Evolutionary conservation across 306 rosid genomes (phyloP), one percentile per base, ranked within the genome.

Genomic region (Vigna angularis): DNA sequence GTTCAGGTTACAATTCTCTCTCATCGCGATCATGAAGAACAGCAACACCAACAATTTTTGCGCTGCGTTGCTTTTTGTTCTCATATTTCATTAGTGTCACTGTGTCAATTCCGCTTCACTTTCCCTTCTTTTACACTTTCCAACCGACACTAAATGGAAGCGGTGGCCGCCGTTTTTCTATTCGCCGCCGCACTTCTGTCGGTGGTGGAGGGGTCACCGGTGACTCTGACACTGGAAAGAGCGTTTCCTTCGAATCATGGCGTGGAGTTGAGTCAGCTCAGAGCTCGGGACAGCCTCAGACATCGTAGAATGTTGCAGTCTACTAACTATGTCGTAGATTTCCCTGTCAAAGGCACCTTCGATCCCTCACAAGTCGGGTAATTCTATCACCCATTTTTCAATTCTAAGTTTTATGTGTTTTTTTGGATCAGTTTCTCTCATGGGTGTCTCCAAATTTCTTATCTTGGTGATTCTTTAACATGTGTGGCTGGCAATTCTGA

Each of bases 361-460:
- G 89, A 95, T 83, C 97, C 99, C 28, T 81, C 75, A 16, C 73
- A 66, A 9, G 90, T 84, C 58, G 99, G 99, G 99, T 93, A 89
- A 77, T 61, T 53, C 18, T 45, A 13, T 73, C 51, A 66, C 53
- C 53, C 17, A 12, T 5, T 66, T 69, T 15, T 20, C 0, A 12
- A 57, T 24, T 56, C 22, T 9, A 4, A n/a, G 18, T 51, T 9
- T 61, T 20, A 6, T 14, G 10, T 66, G 1, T 6, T 66, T 20
- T 20, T 49, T 36, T 15, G 11, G 62, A 44, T 72, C 70, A 34
- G 32, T 83, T 74, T 80, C 73, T 75, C 40, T 62, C 36, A 1
- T 16, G 30, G 66, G 12, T 63, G 14, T 34, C 58, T 0, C 32
- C 26, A 57, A 42, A 18, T 11, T 4, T 2, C 22, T 52, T 65